Percentiles rank a stretch among this genome's conserved stretches.
phyloP scores from a whole-genome alignment of 176 grass and related monocot genomes.

The Eleusine coracana region DNA sequence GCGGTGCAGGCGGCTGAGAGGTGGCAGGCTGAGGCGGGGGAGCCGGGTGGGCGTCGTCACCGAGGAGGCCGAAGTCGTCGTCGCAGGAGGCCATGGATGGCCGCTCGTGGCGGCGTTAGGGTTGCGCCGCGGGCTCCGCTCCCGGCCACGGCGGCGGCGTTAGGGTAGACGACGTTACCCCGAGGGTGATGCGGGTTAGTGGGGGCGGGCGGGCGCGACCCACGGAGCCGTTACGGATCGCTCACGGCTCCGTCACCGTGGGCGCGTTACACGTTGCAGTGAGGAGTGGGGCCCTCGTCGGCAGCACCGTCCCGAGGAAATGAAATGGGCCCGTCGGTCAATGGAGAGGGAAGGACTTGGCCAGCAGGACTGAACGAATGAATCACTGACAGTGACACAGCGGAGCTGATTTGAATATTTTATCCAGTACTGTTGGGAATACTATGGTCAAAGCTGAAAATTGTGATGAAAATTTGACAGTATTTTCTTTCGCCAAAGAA shows the following conservation, averaged over 20 bases:
- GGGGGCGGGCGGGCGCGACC: constrained; percentile 19
- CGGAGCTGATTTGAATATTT: background rate
- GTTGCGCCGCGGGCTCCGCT: constrained; percentile 56
- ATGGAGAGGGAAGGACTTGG: background rate
- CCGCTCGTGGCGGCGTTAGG: constrained; percentile 69
- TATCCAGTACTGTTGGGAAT: too few relatives aligned
- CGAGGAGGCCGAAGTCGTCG: constrained; percentile 81
- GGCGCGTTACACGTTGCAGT: constrained; percentile 38
- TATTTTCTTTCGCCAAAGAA: too few relatives aligned
- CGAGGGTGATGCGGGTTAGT: constrained; percentile 17
- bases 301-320: background rate
- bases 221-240: constrained; percentile 53
- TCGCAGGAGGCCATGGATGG: constrained; percentile 88
- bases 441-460: too few relatives aligned
- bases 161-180: constrained; percentile 65
- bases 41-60: constrained; percentile 52
- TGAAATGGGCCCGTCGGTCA: constrained; percentile 24
- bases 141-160: constrained; percentile 52
- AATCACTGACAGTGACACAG: background rate
- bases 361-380: background rate
- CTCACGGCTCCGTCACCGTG: constrained; percentile 59
- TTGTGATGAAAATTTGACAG: too few relatives aligned
- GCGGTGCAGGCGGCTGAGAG: constrained; percentile 37
- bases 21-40: constrained; percentile 30
- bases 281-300: constrained; percentile 13